Conservation (phyloP, 495 filamentous ascomycete genomes). For the Penicillium malachiteum region DNA sequence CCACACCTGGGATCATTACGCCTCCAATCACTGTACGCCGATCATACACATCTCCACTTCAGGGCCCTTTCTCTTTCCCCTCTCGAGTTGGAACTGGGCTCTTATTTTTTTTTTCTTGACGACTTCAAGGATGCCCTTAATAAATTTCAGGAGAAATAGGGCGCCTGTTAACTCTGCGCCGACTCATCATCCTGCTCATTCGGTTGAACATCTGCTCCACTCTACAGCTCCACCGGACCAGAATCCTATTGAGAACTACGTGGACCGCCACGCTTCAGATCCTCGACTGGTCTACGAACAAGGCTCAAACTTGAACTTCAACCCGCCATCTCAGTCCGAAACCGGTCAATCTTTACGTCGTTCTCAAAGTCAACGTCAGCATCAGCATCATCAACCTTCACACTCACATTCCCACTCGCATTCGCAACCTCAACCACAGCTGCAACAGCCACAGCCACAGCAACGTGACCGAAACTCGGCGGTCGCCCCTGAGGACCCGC, state of each 20-base stretch:
- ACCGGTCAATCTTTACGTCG: constrained; percentile 24
- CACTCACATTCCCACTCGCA: constrained; percentile 7
- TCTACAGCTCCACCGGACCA: constrained; percentile 24
- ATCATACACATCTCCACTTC: neutral
- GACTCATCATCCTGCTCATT: constrained; percentile 25
- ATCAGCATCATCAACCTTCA: neutral
- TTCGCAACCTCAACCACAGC: too few species aligned
- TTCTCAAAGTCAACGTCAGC: constrained; percentile 32
- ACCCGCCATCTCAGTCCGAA: constrained; percentile 14
- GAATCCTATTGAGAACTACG: constrained; percentile 18
- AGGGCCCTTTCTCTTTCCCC: neutral
- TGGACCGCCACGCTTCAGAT: constrained; percentile 16
- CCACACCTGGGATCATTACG: too few species aligned
- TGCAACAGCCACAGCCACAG: constrained; percentile 13
- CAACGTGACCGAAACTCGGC: constrained; percentile 23
- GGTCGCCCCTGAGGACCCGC: constrained; percentile 19
- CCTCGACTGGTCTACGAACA: constrained; percentile 3
- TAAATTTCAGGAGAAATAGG: constrained; percentile 28
- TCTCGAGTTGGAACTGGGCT: neutral
- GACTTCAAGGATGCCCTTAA: constrained; percentile 30
- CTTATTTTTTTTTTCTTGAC: neutral
- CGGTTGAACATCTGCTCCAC: constrained; percentile 33
- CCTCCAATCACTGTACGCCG: too few species aligned
- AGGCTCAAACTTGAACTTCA: constrained; percentile 2
- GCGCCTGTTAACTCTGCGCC: constrained; percentile 22